These are phyloP conservation scores for Raffaelea arxii DNA, from an alignment of 2,329 filamentous ascomycete genomes.

Conservation along the genomic window DNA sequence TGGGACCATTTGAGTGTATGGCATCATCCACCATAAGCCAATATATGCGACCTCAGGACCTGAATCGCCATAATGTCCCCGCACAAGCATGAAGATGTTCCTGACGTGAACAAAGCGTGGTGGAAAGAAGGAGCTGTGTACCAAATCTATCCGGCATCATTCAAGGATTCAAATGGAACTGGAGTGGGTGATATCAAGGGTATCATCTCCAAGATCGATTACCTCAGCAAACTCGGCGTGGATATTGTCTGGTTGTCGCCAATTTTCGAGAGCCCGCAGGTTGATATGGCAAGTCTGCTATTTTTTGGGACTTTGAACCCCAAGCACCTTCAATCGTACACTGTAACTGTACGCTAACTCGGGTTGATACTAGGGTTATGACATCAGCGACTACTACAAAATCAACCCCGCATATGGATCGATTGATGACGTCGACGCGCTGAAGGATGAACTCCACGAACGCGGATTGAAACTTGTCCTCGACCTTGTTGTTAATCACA, in stretches of 20 bases:
- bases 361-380: slow-evolving; percentile 48
- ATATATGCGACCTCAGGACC: no score
- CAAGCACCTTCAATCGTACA: no score
- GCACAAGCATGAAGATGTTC: neutral
- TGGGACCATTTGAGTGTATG: no score
- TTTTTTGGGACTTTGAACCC: no score
- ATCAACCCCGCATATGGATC: slow-evolving; percentile 46
- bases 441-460: slow-evolving; percentile 49
- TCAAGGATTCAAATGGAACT: slow-evolving; percentile 44
- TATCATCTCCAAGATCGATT: slow-evolving; percentile 53
- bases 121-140: slow-evolving; percentile 10
- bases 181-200: slow-evolving; percentile 57
- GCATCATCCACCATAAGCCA: no score
- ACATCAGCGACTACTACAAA: slow-evolving; percentile 53
- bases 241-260: slow-evolving; percentile 50
- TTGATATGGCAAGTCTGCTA: slow-evolving; percentile 34
- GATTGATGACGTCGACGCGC: slow-evolving; percentile 49
- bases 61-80: no score
- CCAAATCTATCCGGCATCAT: slow-evolving; percentile 43
- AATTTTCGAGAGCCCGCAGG: slow-evolving; percentile 39
- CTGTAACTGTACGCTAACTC: no score
- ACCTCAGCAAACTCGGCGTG: slow-evolving; percentile 50
- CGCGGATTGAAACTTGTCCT: slow-evolving; percentile 50
- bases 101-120: neutral
- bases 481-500: slow-evolving; percentile 70